Conservation (phyloP, 345 rosid species). For the Litchi chinensis region DNA sequence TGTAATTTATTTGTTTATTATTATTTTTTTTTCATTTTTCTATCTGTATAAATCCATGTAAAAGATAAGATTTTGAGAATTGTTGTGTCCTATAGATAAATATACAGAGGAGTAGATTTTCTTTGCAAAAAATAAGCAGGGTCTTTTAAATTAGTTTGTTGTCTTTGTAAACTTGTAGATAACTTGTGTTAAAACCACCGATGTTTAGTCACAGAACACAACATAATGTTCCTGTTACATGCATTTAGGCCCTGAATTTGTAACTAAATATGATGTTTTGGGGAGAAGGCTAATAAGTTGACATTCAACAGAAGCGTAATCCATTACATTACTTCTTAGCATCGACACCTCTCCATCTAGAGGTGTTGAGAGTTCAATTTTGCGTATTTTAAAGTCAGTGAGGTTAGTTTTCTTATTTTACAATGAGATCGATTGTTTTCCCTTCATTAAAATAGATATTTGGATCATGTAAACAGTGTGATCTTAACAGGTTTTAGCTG, state of each 20-base stretch:
- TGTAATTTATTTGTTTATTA: slow-evolving; percentile 37
- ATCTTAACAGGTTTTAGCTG: no score
- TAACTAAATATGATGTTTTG: background rate
- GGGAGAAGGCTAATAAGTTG: background rate
- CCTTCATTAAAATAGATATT: no score
- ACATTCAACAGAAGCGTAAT: background rate
- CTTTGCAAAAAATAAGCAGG: slow-evolving; percentile 23
- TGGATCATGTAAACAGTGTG: no score
- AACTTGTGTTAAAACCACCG: background rate
- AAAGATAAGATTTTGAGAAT: slow-evolving; percentile 42
- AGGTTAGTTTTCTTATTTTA: no score
- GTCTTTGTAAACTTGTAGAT: background rate
- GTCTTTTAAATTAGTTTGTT: slow-evolving; percentile 9
- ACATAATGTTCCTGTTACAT: background rate
- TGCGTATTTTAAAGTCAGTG: no score
- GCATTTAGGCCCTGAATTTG: background rate
- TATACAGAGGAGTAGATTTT: slow-evolving; percentile 31
- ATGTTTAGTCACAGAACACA: background rate
- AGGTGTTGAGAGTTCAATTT: no score
- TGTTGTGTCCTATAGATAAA: slow-evolving; percentile 43
- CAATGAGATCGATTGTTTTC: no score
- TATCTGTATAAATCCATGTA: slow-evolving; percentile 52
- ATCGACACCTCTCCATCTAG: no score
- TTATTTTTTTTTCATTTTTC: slow-evolving; percentile 24
- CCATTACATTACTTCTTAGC: no score